These are phyloP conservation scores for Ambrosia trifida DNA, from an alignment of 129 eudicot species.

Conservation along the genomic window DNA sequence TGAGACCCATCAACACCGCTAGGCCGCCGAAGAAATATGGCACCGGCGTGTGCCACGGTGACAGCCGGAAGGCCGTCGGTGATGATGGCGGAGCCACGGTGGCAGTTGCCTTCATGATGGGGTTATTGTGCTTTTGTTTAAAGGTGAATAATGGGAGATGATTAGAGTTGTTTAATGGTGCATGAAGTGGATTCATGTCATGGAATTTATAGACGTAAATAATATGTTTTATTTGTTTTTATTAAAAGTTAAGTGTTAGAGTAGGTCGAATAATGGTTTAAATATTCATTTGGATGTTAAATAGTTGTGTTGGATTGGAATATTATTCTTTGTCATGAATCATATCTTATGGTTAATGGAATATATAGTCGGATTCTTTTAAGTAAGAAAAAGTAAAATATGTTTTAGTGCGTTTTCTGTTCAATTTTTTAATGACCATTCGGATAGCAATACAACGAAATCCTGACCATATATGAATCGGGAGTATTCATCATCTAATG, in stretches of 20 bases:
- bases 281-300: not conserved
- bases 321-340: constrained; percentile 1
- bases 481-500: not conserved
- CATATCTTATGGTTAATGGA: constrained; percentile 34
- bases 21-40: constrained; percentile 78
- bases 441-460: not conserved
- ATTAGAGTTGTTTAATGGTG: not conserved
- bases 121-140: not conserved
- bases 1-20: constrained; percentile 71
- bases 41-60: constrained; percentile 77
- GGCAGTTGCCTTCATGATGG: constrained; percentile 15
- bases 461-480: not conserved
- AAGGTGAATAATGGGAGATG: not conserved
- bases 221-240: not conserved
- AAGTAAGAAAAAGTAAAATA: not conserved
- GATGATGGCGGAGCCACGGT: constrained; percentile 20
- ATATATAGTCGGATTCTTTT: constrained; percentile 27
- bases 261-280: not conserved
- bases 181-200: constrained; percentile 14
- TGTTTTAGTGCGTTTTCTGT: constrained; percentile 22
- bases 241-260: not conserved
- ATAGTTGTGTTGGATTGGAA: not conserved
- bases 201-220: constrained; percentile 27
- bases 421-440: not conserved
- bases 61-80: constrained; percentile 28